Conservation (phyloP, 1,284 basidiomycete genomes). For the Filobasidium uniguttulatum region DNA sequence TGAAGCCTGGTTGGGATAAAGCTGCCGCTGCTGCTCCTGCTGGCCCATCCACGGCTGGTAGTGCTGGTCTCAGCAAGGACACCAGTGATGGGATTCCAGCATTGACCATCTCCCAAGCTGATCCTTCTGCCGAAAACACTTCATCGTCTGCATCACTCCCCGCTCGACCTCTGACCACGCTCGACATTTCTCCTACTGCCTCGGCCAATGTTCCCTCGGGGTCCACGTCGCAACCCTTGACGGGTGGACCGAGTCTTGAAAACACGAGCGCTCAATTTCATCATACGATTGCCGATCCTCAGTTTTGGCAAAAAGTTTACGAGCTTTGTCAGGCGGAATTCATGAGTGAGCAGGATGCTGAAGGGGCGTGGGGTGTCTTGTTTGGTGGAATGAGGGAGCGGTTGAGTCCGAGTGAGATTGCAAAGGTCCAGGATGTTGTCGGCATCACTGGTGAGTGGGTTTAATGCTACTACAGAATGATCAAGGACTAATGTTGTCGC, state of each 20-base stretch:
- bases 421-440: constrained; percentile 36
- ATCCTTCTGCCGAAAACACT: constrained; percentile 16
- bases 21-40: constrained; percentile 5
- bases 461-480: not conserved
- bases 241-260: too few relatives aligned
- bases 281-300: constrained; percentile 50
- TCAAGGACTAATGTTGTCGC: not conserved
- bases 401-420: constrained; percentile 35
- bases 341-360: constrained; percentile 48
- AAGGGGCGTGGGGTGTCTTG: constrained; percentile 35
- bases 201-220: constrained; percentile 21
- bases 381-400: constrained; percentile 31
- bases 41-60: not conserved
- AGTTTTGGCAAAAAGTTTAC: constrained; percentile 59
- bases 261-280: constrained; percentile 45
- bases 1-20: constrained; percentile 55
- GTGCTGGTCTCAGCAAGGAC: too few relatives aligned
- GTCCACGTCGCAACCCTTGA: too few relatives aligned
- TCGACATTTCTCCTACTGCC: constrained; percentile 23
- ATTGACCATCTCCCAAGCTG: constrained; percentile 16
- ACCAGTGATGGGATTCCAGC: constrained; percentile 4
- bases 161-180: constrained; percentile 32
- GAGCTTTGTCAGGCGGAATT: constrained; percentile 56
- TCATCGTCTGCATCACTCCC: constrained; percentile 16
- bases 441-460: constrained; percentile 24